These are phyloP conservation scores for Madurella mycetomatis DNA, from an alignment of 2,329 filamentous ascomycete genomes.

Conservation along the genomic window DNA sequence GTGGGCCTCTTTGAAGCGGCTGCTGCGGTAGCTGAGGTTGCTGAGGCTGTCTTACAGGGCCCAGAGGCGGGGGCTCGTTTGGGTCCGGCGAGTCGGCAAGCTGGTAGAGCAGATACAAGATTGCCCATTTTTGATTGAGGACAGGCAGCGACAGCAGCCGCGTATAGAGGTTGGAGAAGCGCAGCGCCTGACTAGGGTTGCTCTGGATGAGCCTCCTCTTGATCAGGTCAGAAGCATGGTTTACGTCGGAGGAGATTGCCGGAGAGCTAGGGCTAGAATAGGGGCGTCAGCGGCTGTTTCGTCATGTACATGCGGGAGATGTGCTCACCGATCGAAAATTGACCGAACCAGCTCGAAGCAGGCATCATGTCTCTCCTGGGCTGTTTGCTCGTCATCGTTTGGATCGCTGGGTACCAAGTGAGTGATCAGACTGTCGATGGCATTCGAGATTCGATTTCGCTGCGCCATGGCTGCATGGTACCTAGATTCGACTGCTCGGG, in stretches of 20 bases:
- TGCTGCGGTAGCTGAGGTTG: slow-evolving; percentile 33
- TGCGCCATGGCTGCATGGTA: slow-evolving; percentile 43
- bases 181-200: slow-evolving; percentile 71
- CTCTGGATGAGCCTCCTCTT: slow-evolving; percentile 79
- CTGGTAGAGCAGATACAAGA: slow-evolving; percentile 84
- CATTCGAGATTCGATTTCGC: slow-evolving; percentile 66
- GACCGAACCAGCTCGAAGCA: slow-evolving; percentile 49
- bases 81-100: slow-evolving; percentile 66
- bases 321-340: slow-evolving; percentile 48
- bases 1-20: slow-evolving; percentile 27
- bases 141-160: slow-evolving; percentile 86
- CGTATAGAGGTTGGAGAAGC: slow-evolving; percentile 88
- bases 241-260: slow-evolving; percentile 65
- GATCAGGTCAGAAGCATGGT: slow-evolving; percentile 90
- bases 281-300: slow-evolving; percentile 1
- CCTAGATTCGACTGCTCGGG: background rate
- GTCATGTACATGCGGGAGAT: background rate
- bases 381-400: slow-evolving; percentile 61
- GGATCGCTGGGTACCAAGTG: slow-evolving; percentile 65
- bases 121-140: slow-evolving; percentile 93
- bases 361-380: slow-evolving; percentile 65
- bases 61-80: slow-evolving; percentile 46
- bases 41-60: slow-evolving; percentile 19
- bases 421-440: slow-evolving; percentile 72
- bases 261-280: slow-evolving; percentile 45